phyloP scores from a whole-genome alignment of 2,329 filamentous ascomycete genomes.

The Sclerotinia glacialis region DNA sequence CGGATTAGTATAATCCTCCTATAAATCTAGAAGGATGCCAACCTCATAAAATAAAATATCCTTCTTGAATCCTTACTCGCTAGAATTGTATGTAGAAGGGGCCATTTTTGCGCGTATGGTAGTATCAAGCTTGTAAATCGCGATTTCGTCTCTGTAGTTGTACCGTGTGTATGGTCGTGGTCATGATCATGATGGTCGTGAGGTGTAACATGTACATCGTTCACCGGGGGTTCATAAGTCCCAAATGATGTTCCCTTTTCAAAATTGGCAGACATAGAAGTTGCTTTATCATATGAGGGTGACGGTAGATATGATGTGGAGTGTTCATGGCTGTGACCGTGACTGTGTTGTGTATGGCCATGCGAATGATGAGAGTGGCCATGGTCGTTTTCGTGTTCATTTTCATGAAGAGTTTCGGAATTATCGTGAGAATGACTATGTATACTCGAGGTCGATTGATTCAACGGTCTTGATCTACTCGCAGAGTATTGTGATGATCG shows the following conservation, averaged over 20 bases:
- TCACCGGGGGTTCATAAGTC: constrained; percentile 30
- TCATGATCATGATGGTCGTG: constrained; percentile 32
- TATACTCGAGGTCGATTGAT: constrained; percentile 33
- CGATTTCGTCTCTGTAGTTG: constrained; percentile 51
- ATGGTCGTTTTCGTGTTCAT: constrained; percentile 24
- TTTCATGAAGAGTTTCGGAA: constrained; percentile 33
- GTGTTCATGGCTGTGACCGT: constrained; percentile 23
- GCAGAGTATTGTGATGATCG: constrained; percentile 31
- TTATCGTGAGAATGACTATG: constrained; percentile 33
- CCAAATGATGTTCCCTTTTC: constrained; percentile 25
- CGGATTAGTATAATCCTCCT: constrained; percentile 24
- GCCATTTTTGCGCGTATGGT: constrained; percentile 65
- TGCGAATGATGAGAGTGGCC: constrained; percentile 23
- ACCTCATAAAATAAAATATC: constrained; percentile 97
- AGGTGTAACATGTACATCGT: constrained; percentile 25
- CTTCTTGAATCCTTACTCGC: constrained; percentile 88
- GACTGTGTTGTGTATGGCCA: constrained; percentile 16
- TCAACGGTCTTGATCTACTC: constrained; percentile 30
- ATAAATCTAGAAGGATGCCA: constrained; percentile 38
- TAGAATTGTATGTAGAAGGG: constrained; percentile 80
- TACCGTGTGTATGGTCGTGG: constrained; percentile 34
- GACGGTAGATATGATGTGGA: constrained; percentile 26
- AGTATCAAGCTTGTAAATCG: constrained; percentile 70
- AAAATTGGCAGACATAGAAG: constrained; percentile 25
- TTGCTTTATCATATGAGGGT: constrained; percentile 30